Evolutionary conservation across 805 yeast genomes (phyloP).

Genomic region (Kregervanrija fluxuum): DNA sequence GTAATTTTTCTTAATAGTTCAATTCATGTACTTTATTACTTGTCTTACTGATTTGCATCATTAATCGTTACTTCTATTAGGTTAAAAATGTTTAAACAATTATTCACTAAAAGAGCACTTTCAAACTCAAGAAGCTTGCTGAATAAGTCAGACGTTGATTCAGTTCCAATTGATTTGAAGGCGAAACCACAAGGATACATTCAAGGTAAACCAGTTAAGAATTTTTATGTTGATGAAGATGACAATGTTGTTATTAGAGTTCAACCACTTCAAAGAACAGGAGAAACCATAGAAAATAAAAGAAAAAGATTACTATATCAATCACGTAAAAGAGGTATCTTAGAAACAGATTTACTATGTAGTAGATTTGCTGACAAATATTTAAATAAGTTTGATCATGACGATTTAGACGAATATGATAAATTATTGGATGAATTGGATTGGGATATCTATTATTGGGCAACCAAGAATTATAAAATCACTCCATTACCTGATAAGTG

Average conservation of each 20-base stretch:
- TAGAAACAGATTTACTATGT: conserved; percentile 83
- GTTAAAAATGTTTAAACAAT: too few relatives aligned
- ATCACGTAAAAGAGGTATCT: conserved; percentile 88
- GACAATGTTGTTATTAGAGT: conserved; percentile 54
- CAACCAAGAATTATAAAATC: conserved; percentile 71
- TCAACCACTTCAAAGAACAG: conserved; percentile 69
- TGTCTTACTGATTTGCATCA: too few relatives aligned
- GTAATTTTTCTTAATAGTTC: too few relatives aligned
- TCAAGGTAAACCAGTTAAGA: conserved; percentile 16
- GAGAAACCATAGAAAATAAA: conserved; percentile 66
- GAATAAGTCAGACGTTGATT: conserved; percentile 5
- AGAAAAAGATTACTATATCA: conserved; percentile 89
- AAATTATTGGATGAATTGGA: conserved; percentile 84
- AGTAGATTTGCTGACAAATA: conserved; percentile 79
- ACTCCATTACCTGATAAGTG: conserved; percentile 87
- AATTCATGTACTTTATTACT: too few relatives aligned
- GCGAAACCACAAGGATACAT: conserved; percentile 12
- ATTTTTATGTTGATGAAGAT: conserved; percentile 23
- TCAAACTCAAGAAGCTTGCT: too few relatives aligned
- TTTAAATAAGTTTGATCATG: conserved; percentile 48
- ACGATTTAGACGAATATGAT: conserved; percentile 81
- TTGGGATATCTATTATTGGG: conserved; percentile 99
- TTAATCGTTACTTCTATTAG: too few relatives aligned
- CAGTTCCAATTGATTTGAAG: conserved; percentile 6
- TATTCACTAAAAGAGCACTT: too few relatives aligned